phyloP scores from a whole-genome alignment of 1,284 basidiomycete genomes.

The Trametes sp. region DNA sequence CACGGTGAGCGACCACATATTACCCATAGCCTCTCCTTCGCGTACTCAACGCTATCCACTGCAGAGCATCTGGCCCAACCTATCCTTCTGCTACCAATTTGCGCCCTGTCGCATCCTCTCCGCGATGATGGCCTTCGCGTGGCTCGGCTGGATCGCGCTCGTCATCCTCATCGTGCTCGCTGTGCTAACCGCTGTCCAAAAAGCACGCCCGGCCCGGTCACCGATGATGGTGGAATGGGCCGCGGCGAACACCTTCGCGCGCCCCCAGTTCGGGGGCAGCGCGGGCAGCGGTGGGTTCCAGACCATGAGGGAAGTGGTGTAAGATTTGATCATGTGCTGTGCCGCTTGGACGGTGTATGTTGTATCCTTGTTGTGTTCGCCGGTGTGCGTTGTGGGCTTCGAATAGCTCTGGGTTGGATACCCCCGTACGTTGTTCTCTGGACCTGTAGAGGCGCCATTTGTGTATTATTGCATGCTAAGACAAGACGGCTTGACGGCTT shows the following conservation, averaged over 20 bases:
- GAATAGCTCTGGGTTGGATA: no score
- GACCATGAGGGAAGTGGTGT: not conserved
- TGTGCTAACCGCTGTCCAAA: constrained; percentile 37
- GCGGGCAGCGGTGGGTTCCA: not conserved
- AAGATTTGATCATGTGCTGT: not conserved
- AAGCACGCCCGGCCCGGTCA: constrained; percentile 21
- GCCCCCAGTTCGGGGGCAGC: not conserved
- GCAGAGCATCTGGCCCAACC: constrained; percentile 59
- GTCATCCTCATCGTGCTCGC: constrained; percentile 56
- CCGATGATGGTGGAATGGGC: constrained; percentile 34
- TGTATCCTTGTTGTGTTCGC: not conserved
- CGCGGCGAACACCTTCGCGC: not conserved
- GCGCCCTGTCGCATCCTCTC: constrained; percentile 66
- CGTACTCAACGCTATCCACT: not conserved
- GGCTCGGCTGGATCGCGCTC: constrained; percentile 69
- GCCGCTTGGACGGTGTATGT: constrained; percentile 1
- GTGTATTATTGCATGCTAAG: no score
- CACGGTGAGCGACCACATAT: constrained; percentile 50
- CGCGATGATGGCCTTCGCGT: constrained; percentile 72
- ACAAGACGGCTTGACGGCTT: no score
- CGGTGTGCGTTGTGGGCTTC: not conserved
- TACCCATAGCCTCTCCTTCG: not conserved
- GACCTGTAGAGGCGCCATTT: no score
- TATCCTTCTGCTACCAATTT: constrained; percentile 62
- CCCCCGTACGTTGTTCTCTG: no score